phyloP scores from a whole-genome alignment of 2,329 filamentous ascomycete genomes.

The Epichloe baconii region DNA sequence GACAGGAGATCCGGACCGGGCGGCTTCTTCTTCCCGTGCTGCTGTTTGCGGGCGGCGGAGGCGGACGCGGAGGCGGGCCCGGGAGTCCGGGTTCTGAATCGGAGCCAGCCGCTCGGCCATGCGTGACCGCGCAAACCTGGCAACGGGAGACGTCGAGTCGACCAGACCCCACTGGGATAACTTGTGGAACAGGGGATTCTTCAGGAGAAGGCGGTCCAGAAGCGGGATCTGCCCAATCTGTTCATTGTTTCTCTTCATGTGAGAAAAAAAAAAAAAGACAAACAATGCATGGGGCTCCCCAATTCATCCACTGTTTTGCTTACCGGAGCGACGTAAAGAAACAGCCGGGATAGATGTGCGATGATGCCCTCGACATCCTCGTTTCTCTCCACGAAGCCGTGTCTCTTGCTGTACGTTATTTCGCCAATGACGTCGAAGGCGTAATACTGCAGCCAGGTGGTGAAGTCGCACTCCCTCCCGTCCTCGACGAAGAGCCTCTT shows the following conservation, averaged over 20 bases:
- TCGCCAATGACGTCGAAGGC: constrained; percentile 38
- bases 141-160: constrained; percentile 15
- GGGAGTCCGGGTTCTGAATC: too few relatives aligned
- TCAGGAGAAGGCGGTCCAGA: constrained; percentile 10
- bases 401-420: constrained; percentile 26
- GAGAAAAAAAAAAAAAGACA: too few relatives aligned
- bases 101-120: neutral
- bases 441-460: constrained; percentile 36
- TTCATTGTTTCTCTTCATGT: too few relatives aligned
- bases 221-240: constrained; percentile 13
- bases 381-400: constrained; percentile 33
- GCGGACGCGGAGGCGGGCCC: too few relatives aligned
- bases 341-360: constrained; percentile 7
- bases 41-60: too few relatives aligned
- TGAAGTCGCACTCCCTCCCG: constrained; percentile 34
- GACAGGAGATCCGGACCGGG: neutral
- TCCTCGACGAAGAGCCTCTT: neutral
- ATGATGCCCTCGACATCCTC: constrained; percentile 31
- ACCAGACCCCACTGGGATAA: constrained; percentile 9
- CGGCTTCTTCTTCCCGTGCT: constrained; percentile 5
- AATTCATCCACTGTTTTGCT: neutral
- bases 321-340: constrained; percentile 9
- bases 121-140: constrained; percentile 19
- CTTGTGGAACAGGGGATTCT: constrained; percentile 36
- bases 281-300: too few relatives aligned